Evolutionary conservation across 768 basidiomycete species (phyloP).

Genomic region (Boletus bicolor): DNA sequence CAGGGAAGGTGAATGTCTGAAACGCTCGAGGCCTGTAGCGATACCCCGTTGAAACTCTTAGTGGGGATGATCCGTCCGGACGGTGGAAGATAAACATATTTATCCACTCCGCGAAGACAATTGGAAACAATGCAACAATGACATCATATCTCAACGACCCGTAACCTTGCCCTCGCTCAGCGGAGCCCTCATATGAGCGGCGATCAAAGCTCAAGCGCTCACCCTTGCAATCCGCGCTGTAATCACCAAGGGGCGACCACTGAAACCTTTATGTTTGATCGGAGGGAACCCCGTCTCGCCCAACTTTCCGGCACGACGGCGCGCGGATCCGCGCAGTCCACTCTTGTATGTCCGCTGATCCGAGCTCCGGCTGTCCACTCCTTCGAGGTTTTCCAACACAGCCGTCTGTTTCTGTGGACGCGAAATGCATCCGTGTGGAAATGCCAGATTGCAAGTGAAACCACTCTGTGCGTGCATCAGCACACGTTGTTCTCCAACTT

Average conservation of each 20-base stretch:
- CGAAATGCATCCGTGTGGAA: neutral
- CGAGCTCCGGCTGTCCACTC: neutral
- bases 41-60: neutral
- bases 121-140: neutral
- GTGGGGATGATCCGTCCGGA: constrained; percentile 18
- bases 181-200: neutral
- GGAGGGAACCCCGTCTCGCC: neutral
- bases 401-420: neutral
- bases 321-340: neutral
- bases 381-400: neutral
- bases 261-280: neutral
- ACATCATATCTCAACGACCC: constrained; percentile 3
- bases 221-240: neutral
- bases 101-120: constrained; percentile 3
- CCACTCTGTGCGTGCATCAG: neutral
- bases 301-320: neutral
- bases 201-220: neutral
- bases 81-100: neutral
- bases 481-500: neutral
- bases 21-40: neutral
- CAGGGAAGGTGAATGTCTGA: neutral
- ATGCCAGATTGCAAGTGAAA: neutral
- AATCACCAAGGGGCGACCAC: constrained; percentile 3
- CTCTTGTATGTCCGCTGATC: neutral
- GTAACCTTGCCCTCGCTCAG: neutral